phyloP scores from a whole-genome alignment of 106 monocot genomes.

The Acorus calamus region DNA sequence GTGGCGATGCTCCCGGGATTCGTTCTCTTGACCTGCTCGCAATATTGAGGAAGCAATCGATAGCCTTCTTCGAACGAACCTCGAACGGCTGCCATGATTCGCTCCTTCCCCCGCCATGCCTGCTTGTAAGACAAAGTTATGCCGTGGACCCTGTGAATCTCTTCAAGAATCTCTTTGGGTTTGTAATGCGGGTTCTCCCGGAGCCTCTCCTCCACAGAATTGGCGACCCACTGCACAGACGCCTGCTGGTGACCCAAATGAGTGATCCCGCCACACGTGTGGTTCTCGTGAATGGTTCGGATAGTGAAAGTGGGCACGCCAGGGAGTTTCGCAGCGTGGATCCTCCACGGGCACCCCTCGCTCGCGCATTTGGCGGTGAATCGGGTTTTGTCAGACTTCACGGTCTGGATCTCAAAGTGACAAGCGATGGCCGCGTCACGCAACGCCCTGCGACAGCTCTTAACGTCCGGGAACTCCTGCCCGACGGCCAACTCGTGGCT shows the following conservation, averaged over 20 bases:
- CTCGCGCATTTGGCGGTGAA: constrained; percentile 92
- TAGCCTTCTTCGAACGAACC: constrained; percentile 99
- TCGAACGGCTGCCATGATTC: constrained; percentile 89
- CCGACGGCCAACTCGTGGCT: constrained; percentile 60
- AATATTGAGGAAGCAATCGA: constrained; percentile 75
- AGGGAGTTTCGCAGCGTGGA: constrained; percentile 91
- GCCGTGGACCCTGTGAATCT: constrained; percentile 85
- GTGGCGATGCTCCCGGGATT: constrained; percentile 85
- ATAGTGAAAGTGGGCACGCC: constrained; percentile 93
- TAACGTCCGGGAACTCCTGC: constrained; percentile 90
- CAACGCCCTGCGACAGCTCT: constrained; percentile 79
- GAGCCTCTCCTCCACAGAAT: constrained; percentile 77
- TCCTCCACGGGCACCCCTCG: constrained; percentile 85
- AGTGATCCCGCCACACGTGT: constrained; percentile 61
- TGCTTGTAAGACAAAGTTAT: constrained; percentile 97
- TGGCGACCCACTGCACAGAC: constrained; percentile 96
- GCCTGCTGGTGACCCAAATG: constrained; percentile 98
- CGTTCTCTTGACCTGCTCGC: constrained; percentile 68
- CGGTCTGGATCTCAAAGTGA: constrained; percentile 93
- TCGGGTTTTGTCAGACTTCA: constrained; percentile 91
- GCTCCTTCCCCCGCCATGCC: constrained; percentile 95
- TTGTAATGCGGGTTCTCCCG: constrained; percentile 93
- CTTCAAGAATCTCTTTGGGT: constrained; percentile 95
- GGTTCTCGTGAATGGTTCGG: constrained; percentile 75
- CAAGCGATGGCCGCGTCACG: constrained; percentile 88